Percentiles rank a stretch among this genome's conserved stretches.
phyloP scores from a whole-genome alignment of 176 grass and related monocot species.

The Phoenix roebelenii region DNA sequence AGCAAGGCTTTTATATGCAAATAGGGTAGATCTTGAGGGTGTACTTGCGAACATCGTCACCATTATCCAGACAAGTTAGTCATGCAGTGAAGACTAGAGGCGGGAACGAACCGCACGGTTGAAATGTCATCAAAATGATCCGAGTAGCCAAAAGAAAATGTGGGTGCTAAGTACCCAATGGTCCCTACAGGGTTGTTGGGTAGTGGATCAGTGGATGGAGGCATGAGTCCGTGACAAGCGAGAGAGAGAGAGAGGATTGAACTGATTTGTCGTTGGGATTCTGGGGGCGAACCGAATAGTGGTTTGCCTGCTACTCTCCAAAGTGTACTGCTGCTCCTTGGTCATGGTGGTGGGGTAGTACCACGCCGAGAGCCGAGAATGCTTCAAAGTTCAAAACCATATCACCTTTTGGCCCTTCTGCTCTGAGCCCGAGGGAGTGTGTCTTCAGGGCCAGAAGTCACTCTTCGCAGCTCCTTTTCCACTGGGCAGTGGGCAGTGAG shows the following conservation, averaged over 20 bases:
- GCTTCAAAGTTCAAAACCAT: background rate
- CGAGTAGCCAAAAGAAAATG: background rate
- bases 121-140: background rate
- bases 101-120: background rate
- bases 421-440: background rate
- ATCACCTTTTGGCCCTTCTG: background rate
- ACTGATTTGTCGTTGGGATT: conserved; percentile 21
- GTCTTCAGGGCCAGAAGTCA: conserved; percentile 8
- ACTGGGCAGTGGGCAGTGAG: conserved; percentile 1
- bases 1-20: too few species aligned
- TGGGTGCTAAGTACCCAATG: conserved; percentile 4
- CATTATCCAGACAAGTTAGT: too few species aligned
- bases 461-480: conserved; percentile 6
- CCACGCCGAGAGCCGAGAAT: background rate
- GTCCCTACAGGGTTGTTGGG: conserved; percentile 42
- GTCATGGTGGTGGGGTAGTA: too few species aligned
- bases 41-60: too few species aligned
- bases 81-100: too few species aligned
- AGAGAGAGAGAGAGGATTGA: conserved; percentile 14
- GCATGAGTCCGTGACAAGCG: conserved; percentile 11
- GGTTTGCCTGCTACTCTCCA: background rate
- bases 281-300: background rate
- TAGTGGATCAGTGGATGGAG: conserved; percentile 36
- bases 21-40: too few species aligned
- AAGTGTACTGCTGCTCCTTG: background rate